These are phyloP conservation scores for Exophiala alcalophila DNA, from an alignment of 2,329 filamentous ascomycete genomes.

Conservation along the genomic window DNA sequence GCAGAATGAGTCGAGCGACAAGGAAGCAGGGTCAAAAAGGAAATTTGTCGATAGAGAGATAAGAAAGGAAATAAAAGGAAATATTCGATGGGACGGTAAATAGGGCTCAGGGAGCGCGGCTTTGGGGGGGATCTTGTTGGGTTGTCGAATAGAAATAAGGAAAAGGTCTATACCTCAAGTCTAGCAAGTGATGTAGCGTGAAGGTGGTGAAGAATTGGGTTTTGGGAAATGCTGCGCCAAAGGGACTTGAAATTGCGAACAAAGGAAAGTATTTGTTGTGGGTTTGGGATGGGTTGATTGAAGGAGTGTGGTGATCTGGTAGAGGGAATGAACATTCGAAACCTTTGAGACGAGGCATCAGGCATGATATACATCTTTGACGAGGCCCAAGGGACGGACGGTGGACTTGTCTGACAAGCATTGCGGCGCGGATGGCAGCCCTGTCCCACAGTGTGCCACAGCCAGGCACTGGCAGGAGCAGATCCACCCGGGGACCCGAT, in stretches of 20 bases:
- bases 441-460: too few species aligned
- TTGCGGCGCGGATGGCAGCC: not conserved
- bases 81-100: conserved; percentile 5
- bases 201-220: not conserved
- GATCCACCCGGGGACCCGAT: too few species aligned
- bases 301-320: conserved; percentile 15
- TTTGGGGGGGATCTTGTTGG: not conserved
- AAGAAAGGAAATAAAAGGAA: conserved; percentile 21
- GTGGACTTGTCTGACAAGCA: conserved; percentile 1
- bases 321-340: conserved; percentile 4
- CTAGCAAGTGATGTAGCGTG: too few species aligned
- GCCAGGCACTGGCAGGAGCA: too few species aligned
- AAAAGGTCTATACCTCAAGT: conserved; percentile 19
- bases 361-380: conserved; percentile 15
- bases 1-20: conserved; percentile 17
- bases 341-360: conserved; percentile 5
- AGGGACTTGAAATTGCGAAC: conserved; percentile 10
- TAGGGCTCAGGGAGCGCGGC: conserved; percentile 3
- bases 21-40: conserved; percentile 9
- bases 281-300: conserved; percentile 3
- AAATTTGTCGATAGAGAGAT: too few species aligned
- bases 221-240: not conserved
- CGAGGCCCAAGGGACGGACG: not conserved
- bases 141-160: conserved; percentile 19
- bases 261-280: conserved; percentile 12